Conservation (phyloP, 805 yeast genomes). For the Kodamaea jinghongensis region DNA sequence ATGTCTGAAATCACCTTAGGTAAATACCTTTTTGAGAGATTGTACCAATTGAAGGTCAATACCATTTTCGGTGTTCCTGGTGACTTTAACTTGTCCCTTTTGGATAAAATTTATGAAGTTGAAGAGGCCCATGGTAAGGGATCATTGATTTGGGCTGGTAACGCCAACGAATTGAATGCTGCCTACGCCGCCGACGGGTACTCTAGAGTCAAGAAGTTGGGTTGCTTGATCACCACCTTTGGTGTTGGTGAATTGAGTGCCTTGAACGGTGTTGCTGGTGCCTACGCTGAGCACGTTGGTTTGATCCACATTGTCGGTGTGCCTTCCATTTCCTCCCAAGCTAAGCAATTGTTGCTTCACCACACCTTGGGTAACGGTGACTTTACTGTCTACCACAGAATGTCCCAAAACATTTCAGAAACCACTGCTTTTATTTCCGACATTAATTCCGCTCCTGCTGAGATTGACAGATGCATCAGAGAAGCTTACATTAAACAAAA, state of each 20-base stretch:
- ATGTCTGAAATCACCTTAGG: constrained; percentile 31
- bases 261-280: constrained; percentile 34
- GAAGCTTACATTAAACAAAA: constrained; percentile 33
- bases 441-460: constrained; percentile 27
- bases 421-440: constrained; percentile 31
- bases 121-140: constrained; percentile 15
- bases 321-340: constrained; percentile 32
- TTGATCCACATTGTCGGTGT: constrained; percentile 34
- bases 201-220: constrained; percentile 27
- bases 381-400: constrained; percentile 37
- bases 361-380: constrained; percentile 45
- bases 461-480: constrained; percentile 32
- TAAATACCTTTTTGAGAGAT: constrained; percentile 32
- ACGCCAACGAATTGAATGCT: constrained; percentile 34
- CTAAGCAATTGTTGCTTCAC: constrained; percentile 39
- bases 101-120: constrained; percentile 33
- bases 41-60: constrained; percentile 28
- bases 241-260: constrained; percentile 39
- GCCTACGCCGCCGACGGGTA: constrained; percentile 28
- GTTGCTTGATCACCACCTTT: constrained; percentile 30
- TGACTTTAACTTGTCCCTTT: constrained; percentile 32
- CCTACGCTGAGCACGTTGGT: constrained; percentile 37
- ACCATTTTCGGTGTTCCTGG: constrained; percentile 36
- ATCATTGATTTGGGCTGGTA: constrained; percentile 35
- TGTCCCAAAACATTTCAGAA: constrained; percentile 32